Conservation (phyloP, 768 basidiomycete genomes). For the Collybiopsis luxurians region DNA sequence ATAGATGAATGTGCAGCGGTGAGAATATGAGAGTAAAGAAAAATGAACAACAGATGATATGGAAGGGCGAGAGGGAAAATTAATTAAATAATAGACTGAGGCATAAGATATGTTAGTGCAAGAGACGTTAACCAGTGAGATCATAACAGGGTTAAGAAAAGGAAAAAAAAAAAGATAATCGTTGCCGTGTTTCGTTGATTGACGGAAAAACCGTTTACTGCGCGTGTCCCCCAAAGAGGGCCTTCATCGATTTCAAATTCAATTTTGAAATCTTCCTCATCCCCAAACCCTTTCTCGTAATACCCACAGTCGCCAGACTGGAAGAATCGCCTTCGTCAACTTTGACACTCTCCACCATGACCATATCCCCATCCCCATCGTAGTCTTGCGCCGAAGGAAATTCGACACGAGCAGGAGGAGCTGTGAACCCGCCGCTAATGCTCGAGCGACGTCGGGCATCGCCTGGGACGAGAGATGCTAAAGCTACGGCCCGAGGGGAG, state of each 20-base stretch:
- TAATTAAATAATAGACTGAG: too few relatives aligned
- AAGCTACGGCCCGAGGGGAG: conserved; percentile 2
- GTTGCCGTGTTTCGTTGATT: too few relatives aligned
- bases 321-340: neutral
- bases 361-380: neutral
- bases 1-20: too few relatives aligned
- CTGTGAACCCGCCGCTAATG: neutral
- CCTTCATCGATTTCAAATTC: conserved; percentile 5
- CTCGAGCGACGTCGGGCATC: neutral
- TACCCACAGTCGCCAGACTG: neutral
- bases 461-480: neutral
- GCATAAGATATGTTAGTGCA: too few relatives aligned
- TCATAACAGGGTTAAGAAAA: too few relatives aligned
- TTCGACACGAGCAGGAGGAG: conserved; percentile 3
- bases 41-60: too few relatives aligned
- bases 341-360: neutral
- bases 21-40: too few relatives aligned
- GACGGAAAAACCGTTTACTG: too few relatives aligned
- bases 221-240: neutral
- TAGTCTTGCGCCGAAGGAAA: neutral
- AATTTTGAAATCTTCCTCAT: conserved; percentile 5
- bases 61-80: too few relatives aligned
- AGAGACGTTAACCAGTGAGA: too few relatives aligned
- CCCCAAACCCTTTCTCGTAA: neutral
- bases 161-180: neutral